Evolutionary conservation across 2,329 filamentous ascomycete genomes (phyloP).

Genomic region (Pseudocercospora eumusae): DNA sequence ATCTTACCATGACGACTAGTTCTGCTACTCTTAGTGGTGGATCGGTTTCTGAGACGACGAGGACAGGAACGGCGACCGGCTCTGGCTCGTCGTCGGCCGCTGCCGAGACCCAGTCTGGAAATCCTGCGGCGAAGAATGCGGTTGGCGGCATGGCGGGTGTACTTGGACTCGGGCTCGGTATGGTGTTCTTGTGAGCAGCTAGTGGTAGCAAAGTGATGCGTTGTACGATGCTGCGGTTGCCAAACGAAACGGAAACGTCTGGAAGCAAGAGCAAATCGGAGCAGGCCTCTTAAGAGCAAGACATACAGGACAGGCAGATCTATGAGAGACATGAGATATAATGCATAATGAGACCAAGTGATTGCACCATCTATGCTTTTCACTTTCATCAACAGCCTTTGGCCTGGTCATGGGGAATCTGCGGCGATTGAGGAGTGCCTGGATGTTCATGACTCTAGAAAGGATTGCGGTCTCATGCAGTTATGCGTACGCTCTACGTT

Average conservation of each 20-base stretch:
- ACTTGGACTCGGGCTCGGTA: constrained; percentile 14
- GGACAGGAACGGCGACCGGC: neutral
- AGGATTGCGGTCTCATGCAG: too few relatives aligned
- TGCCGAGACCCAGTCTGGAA: constrained; percentile 9
- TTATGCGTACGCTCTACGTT: too few relatives aligned
- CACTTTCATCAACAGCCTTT: too few relatives aligned
- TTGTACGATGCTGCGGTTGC: neutral
- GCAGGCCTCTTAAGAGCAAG: neutral
- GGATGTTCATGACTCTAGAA: too few relatives aligned
- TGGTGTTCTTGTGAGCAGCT: constrained; percentile 10
- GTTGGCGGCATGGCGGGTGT: constrained; percentile 13
- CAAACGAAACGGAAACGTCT: too few relatives aligned
- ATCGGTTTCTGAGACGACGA: neutral
- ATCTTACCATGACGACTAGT: constrained; percentile 6
- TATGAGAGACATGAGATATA: neutral
- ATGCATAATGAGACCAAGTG: neutral
- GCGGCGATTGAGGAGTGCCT: too few relatives aligned
- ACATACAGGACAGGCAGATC: neutral
- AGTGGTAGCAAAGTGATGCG: neutral
- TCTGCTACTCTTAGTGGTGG: neutral
- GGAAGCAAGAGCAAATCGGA: too few relatives aligned
- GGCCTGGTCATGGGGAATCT: too few relatives aligned
- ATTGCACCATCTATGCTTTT: too few relatives aligned
- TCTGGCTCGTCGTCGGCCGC: constrained; percentile 9
- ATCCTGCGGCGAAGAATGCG: constrained; percentile 10